Conservation (phyloP, 768 basidiomycete species). For the Leccinum subgranulosum region DNA sequence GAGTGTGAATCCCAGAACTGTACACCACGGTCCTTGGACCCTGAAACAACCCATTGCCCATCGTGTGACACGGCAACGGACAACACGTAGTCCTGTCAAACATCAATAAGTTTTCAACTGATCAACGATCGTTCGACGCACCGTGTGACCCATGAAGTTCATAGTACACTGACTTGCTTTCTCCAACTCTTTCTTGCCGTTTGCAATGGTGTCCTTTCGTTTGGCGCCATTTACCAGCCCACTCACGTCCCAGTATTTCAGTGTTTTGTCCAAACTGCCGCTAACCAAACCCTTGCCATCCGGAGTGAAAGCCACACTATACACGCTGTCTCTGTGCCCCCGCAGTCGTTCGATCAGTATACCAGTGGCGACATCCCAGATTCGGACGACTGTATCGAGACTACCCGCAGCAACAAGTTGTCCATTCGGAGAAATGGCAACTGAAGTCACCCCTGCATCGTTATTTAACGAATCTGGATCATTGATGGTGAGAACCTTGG, state of each 20-base stretch:
- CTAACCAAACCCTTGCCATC: slow-evolving; percentile 87
- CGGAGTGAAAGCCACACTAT: slow-evolving; percentile 89
- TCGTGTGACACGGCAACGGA: slow-evolving; percentile 84
- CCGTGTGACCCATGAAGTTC: slow-evolving; percentile 89
- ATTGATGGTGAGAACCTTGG: slow-evolving; percentile 37
- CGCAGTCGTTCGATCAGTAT: slow-evolving; percentile 66
- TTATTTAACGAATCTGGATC: slow-evolving; percentile 47
- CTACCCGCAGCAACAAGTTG: slow-evolving; percentile 63
- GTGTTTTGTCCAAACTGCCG: slow-evolving; percentile 85
- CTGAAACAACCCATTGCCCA: slow-evolving; percentile 92
- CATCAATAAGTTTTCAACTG: neutral
- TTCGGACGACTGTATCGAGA: slow-evolving; percentile 73
- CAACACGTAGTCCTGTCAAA: slow-evolving; percentile 62
- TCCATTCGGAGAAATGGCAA: slow-evolving; percentile 76
- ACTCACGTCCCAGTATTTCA: slow-evolving; percentile 82
- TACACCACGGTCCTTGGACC: slow-evolving; percentile 93
- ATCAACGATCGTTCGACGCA: slow-evolving; percentile 28
- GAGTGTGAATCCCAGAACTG: slow-evolving; percentile 87
- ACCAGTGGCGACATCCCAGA: slow-evolving; percentile 74
- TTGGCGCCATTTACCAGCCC: slow-evolving; percentile 31
- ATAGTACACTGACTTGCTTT: slow-evolving; percentile 62
- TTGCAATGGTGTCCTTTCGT: slow-evolving; percentile 35
- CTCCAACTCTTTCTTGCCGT: slow-evolving; percentile 49
- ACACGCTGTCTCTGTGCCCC: slow-evolving; percentile 84
- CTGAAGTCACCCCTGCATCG: slow-evolving; percentile 74